These are phyloP conservation scores for Bacterosira constricta DNA, from an alignment of 108 stramenopile genomes.

Conservation along the genomic window DNA sequence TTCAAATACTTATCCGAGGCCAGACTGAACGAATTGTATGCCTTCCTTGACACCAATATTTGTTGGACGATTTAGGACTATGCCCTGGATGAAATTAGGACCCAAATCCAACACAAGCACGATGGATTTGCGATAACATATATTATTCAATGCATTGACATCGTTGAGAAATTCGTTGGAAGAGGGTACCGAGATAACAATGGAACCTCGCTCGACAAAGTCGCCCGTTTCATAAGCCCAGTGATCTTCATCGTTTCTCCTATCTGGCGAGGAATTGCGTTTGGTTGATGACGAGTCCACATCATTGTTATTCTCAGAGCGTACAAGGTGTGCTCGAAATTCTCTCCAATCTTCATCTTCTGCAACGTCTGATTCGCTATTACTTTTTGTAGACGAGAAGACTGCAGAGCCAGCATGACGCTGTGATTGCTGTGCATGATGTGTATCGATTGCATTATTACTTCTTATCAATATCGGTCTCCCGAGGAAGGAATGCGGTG, in stretches of 20 bases:
- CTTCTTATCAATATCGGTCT: too few species aligned
- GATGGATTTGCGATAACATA: conserved; percentile 74
- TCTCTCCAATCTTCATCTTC: conserved; percentile 59
- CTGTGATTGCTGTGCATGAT: too few species aligned
- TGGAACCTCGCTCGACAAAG: conserved; percentile 60
- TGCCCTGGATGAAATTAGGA: conserved; percentile 66
- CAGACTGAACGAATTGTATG: conserved; percentile 42
- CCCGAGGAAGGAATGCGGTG: too few species aligned
- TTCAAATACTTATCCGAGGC: conserved; percentile 19
- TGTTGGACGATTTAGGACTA: conserved; percentile 80
- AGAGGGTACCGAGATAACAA: conserved; percentile 55
- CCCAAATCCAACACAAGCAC: conserved; percentile 71
- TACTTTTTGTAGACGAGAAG: too few species aligned
- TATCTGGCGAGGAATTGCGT: too few species aligned
- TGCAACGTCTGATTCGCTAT: not conserved
- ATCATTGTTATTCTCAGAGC: conserved; percentile 7
- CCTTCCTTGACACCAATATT: conserved; percentile 47
- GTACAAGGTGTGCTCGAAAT: conserved; percentile 68
- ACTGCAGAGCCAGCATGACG: too few species aligned
- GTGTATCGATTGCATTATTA: too few species aligned
- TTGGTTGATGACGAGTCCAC: too few species aligned
- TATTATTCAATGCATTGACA: conserved; percentile 52
- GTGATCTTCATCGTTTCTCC: conserved; percentile 21
- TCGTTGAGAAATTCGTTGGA: conserved; percentile 24
- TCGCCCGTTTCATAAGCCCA: conserved; percentile 68